These are phyloP conservation scores for Biscogniauxia sp. DNA, from an alignment of 2,329 filamentous ascomycete genomes.

Conservation along the genomic window DNA sequence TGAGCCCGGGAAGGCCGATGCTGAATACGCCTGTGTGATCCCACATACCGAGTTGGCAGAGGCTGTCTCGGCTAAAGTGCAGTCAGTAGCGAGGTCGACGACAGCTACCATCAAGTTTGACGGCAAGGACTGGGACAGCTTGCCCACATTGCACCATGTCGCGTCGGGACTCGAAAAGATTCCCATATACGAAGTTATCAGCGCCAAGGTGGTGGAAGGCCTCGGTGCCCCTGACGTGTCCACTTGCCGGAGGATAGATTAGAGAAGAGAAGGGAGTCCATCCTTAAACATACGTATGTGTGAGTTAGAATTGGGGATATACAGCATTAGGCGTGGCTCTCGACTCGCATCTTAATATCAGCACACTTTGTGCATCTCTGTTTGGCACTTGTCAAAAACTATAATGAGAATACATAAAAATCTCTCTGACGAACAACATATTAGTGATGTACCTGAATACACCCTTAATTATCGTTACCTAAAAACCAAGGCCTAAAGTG, in stretches of 20 bases:
- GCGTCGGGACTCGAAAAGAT: slow-evolving; percentile 50
- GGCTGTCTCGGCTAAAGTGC: slow-evolving; percentile 27
- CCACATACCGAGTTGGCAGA: slow-evolving; percentile 36
- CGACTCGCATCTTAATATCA: too few relatives aligned
- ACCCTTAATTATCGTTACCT: too few relatives aligned
- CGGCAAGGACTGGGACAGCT: slow-evolving; percentile 47
- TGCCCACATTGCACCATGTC: slow-evolving; percentile 62
- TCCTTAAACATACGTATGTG: neutral
- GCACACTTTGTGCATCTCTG: too few relatives aligned
- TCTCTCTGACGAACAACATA: too few relatives aligned
- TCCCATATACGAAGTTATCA: slow-evolving; percentile 54
- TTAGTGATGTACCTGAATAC: too few relatives aligned
- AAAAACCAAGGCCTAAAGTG: too few relatives aligned
- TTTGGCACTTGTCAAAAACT: too few relatives aligned
- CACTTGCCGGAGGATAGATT: slow-evolving; percentile 19
- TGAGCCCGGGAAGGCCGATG: slow-evolving; percentile 48
- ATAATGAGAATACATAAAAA: too few relatives aligned
- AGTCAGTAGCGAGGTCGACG: slow-evolving; percentile 36
- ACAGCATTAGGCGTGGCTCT: too few relatives aligned
- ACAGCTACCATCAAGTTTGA: slow-evolving; percentile 48
- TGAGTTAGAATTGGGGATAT: too few relatives aligned
- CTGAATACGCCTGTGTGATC: slow-evolving; percentile 47
- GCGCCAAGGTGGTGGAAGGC: slow-evolving; percentile 55
- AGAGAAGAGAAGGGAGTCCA: neutral
- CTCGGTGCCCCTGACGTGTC: slow-evolving; percentile 49